These are phyloP conservation scores for Lachnellula hyalina DNA, from an alignment of 2,329 filamentous ascomycete species.

Conservation along the genomic window DNA sequence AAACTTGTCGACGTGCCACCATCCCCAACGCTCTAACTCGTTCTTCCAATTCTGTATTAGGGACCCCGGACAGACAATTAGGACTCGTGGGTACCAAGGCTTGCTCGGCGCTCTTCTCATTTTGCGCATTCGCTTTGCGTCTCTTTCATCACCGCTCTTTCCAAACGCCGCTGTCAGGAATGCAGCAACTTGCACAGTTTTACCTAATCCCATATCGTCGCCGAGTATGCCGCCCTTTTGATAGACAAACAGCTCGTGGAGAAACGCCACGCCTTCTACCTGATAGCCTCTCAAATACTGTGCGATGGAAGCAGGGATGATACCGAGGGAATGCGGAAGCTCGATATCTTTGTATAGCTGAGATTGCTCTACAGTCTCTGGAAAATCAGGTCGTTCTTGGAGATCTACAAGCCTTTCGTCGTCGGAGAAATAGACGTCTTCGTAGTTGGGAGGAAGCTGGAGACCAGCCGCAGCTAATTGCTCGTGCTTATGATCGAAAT, in stretches of 20 bases:
- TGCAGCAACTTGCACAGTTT: conserved; percentile 92
- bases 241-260: conserved; percentile 85
- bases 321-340: conserved; percentile 67
- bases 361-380: conserved; percentile 55
- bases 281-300: conserved; percentile 93
- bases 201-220: conserved; percentile 96
- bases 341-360: conserved; percentile 69
- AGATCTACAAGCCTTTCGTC: conserved; percentile 57
- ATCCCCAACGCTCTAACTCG: conserved; percentile 86
- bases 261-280: conserved; percentile 74
- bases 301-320: conserved; percentile 83
- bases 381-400: conserved; percentile 66
- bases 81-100: conserved; percentile 74
- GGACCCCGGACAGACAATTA: conserved; percentile 85
- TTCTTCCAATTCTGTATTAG: conserved; percentile 88
- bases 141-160: conserved; percentile 84
- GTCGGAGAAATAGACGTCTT: conserved; percentile 71
- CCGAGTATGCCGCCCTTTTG: conserved; percentile 84
- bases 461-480: conserved; percentile 62
- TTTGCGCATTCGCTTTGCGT: conserved; percentile 82
- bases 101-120: conserved; percentile 54
- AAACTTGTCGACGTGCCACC: conserved; percentile 84
- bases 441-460: conserved; percentile 71
- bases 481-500: conserved; percentile 60
- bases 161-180: conserved; percentile 90